These are phyloP conservation scores for Trypanosoma grayi DNA, from an alignment of 208 protist genomes.

Conservation along the genomic window DNA sequence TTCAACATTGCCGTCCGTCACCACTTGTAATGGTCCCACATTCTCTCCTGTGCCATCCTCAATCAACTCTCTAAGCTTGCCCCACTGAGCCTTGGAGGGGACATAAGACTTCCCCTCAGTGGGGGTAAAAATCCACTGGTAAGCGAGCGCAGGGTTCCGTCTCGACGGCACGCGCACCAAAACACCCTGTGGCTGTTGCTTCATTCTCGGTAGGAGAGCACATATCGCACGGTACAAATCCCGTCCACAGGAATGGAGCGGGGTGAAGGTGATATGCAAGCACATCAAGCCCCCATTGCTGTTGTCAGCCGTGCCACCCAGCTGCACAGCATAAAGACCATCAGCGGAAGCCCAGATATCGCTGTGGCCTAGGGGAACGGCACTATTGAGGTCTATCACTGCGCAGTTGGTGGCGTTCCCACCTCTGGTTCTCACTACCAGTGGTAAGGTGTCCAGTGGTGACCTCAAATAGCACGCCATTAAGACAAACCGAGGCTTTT, in stretches of 20 bases:
- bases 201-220: slow-evolving; percentile 12
- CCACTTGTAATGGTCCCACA: slow-evolving; percentile 21
- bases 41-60: slow-evolving; percentile 47
- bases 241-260: slow-evolving; percentile 10
- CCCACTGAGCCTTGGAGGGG: slow-evolving; percentile 15
- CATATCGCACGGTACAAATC: slow-evolving; percentile 19
- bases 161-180: slow-evolving; percentile 16
- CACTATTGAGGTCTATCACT: slow-evolving; percentile 10
- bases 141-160: slow-evolving; percentile 8
- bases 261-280: slow-evolving; percentile 21
- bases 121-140: slow-evolving; percentile 22
- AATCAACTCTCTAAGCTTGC: slow-evolving; percentile 40
- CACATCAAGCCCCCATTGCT: slow-evolving; percentile 8
- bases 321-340: slow-evolving; percentile 17
- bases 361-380: background rate
- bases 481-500: slow-evolving; percentile 14
- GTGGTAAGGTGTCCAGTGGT: slow-evolving; percentile 8
- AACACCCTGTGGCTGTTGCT: slow-evolving; percentile 5
- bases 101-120: background rate
- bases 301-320: background rate
- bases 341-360: slow-evolving; percentile 6
- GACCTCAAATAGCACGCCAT: slow-evolving; percentile 20
- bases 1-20: background rate
- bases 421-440: slow-evolving; percentile 5
- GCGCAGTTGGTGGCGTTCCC: background rate